phyloP scores from a whole-genome alignment of 1,284 basidiomycete genomes.

The Melampsora allii-populina region DNA sequence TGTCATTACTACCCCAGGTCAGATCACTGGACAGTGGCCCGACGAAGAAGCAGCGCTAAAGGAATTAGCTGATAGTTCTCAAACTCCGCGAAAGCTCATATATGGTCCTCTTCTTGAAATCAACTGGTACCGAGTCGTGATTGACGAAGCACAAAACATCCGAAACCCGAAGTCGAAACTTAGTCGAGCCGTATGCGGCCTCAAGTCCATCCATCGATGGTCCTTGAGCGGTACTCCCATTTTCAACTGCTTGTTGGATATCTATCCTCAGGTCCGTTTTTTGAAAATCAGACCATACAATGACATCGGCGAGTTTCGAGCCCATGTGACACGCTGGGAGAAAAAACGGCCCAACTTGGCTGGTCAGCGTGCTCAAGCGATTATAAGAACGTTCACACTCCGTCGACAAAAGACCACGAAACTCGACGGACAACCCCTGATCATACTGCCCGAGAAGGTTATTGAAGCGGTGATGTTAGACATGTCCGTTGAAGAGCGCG shows the following conservation, averaged over 20 bases:
- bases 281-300: conserved; percentile 66
- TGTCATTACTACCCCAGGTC: conserved; percentile 62
- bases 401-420: conserved; percentile 63
- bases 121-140: conserved; percentile 63
- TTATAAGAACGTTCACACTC: conserved; percentile 62
- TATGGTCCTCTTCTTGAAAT: conserved; percentile 55
- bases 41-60: conserved; percentile 55
- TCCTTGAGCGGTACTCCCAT: conserved; percentile 69
- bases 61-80: conserved; percentile 55
- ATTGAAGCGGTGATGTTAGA: conserved; percentile 50
- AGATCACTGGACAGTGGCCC: conserved; percentile 60
- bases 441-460: conserved; percentile 20
- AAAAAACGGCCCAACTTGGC: conserved; percentile 60
- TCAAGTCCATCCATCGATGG: conserved; percentile 65
- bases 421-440: conserved; percentile 51
- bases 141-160: conserved; percentile 62
- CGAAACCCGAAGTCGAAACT: conserved; percentile 55
- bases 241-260: conserved; percentile 66
- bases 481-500: conserved; percentile 60
- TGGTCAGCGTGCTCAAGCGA: conserved; percentile 60
- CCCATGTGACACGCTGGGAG: conserved; percentile 59
- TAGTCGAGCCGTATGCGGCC: conserved; percentile 61
- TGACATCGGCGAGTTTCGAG: conserved; percentile 64
- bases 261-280: conserved; percentile 66
- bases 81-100: conserved; percentile 53